Evolutionary conservation across 208 protist species (phyloP).

Genomic region (Acanthamoeba triangularis): DNA sequence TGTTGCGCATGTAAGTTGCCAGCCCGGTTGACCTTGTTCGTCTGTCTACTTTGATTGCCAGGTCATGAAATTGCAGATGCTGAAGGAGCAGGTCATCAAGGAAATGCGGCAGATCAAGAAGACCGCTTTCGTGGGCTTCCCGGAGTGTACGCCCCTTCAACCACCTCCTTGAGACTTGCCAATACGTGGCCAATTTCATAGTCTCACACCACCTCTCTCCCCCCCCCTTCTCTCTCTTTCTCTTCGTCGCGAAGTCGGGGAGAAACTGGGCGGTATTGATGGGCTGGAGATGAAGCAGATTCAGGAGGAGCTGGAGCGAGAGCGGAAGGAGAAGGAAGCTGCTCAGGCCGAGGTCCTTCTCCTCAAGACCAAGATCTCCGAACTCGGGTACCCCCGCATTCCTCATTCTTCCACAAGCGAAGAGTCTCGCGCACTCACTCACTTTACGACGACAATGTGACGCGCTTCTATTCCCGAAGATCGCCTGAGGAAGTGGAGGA

Average conservation of each 20-base stretch:
- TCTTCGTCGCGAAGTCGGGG: background rate
- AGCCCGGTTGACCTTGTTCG: too few relatives aligned
- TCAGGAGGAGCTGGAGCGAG: slow-evolving; percentile 44
- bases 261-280: slow-evolving; percentile 7
- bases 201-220: too few relatives aligned
- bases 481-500: slow-evolving; percentile 11
- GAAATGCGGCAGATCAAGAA: slow-evolving; percentile 66
- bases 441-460: too few relatives aligned
- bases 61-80: slow-evolving; percentile 53
- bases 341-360: slow-evolving; percentile 5
- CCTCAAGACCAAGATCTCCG: slow-evolving; percentile 2
- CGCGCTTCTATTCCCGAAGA: too few relatives aligned
- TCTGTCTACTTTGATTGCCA: background rate
- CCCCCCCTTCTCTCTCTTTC: background rate
- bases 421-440: background rate
- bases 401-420: background rate
- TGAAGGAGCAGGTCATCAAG: slow-evolving; percentile 65
- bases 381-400: background rate
- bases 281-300: slow-evolving; percentile 55
- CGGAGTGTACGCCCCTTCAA: too few relatives aligned
- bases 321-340: slow-evolving; percentile 51
- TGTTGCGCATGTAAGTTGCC: too few relatives aligned
- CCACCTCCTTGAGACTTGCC: too few relatives aligned
- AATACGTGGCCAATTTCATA: too few relatives aligned
- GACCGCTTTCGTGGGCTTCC: slow-evolving; percentile 24